Conservation (phyloP, 129 eudicot species). For the Flaveria linearis region DNA sequence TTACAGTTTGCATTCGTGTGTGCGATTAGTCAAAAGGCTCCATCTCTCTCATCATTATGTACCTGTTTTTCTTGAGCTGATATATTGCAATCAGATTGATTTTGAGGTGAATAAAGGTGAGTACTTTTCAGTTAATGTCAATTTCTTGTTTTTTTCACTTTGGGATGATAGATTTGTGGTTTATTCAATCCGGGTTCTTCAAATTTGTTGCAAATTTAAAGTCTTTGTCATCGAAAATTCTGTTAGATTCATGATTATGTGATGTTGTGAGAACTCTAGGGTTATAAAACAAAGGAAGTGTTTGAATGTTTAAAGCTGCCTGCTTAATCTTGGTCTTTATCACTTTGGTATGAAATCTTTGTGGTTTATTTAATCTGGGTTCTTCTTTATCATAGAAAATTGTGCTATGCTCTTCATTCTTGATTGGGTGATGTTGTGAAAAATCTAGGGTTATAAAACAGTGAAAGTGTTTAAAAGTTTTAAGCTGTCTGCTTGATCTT, state of each 20-base stretch:
- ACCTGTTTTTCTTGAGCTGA: not conserved
- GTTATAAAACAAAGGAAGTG: not conserved
- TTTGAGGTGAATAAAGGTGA: conserved; percentile 27
- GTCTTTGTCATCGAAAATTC: not conserved
- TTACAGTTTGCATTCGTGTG: not conserved
- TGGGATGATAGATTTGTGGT: not conserved
- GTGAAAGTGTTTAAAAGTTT: conserved; percentile 6
- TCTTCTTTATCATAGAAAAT: not conserved
- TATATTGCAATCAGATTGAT: not conserved
- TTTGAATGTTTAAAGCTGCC: not conserved
- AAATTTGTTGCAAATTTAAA: conserved; percentile 21
- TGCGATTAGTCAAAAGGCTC: not conserved
- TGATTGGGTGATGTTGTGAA: not conserved
- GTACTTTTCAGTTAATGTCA: not conserved
- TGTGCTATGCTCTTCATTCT: conserved; percentile 17
- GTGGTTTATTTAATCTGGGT: conserved; percentile 21
- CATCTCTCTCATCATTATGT: conserved; percentile 11
- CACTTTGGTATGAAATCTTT: conserved; percentile 1
- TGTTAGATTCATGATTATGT: conserved; percentile 1
- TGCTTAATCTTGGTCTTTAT: not conserved
- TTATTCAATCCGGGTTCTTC: conserved; percentile 14
- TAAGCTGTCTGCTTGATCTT: not conserved
- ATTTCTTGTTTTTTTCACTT: not conserved
- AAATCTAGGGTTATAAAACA: conserved; percentile 1
- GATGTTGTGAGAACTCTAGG: not conserved